A percentile compares a stretch with the other conserved stretches of the same genome.
These are phyloP conservation scores for Aureobasidium pullulans DNA, from an alignment of 2,329 filamentous ascomycete genomes.

Conservation along the genomic window DNA sequence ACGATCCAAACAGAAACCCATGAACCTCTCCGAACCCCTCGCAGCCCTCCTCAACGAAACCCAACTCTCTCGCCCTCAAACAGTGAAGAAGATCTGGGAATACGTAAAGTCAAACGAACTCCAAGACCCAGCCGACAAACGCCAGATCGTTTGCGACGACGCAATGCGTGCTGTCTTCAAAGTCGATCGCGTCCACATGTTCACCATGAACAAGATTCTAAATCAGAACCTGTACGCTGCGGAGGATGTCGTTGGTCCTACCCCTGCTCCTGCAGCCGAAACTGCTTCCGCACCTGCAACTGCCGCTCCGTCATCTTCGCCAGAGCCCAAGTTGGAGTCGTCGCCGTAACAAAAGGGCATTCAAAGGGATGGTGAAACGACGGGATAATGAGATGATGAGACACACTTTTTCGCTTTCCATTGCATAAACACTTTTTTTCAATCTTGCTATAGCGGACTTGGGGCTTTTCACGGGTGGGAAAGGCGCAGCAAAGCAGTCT, in stretches of 20 bases:
- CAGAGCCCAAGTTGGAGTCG: background rate
- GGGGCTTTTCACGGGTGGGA: background rate
- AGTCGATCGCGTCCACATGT: conserved; percentile 89
- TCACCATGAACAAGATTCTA: conserved; percentile 97
- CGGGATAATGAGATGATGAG: background rate
- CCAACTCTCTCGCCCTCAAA: conserved; percentile 85
- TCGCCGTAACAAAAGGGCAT: background rate
- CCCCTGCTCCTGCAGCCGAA: background rate
- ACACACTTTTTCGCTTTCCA: background rate
- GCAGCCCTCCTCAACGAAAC: conserved; percentile 63
- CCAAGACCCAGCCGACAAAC: conserved; percentile 84
- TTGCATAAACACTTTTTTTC: background rate
- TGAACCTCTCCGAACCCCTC: conserved; percentile 64
- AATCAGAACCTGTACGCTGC: conserved; percentile 81
- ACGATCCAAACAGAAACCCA: conserved; percentile 51
- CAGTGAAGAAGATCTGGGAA: conserved; percentile 92
- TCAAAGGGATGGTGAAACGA: too few relatives aligned
- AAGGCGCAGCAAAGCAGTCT: background rate
- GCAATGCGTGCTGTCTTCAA: conserved; percentile 90
- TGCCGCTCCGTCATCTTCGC: background rate
- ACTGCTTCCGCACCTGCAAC: background rate
- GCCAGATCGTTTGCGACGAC: conserved; percentile 89
- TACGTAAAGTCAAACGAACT: conserved; percentile 85
- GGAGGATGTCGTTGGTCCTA: conserved; percentile 49
- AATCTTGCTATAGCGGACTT: background rate